Evolutionary conservation across 2,329 filamentous ascomycete species (phyloP), one percentile per base, ranked within the genome.

Genomic region (Calycina herbarum): DNA sequence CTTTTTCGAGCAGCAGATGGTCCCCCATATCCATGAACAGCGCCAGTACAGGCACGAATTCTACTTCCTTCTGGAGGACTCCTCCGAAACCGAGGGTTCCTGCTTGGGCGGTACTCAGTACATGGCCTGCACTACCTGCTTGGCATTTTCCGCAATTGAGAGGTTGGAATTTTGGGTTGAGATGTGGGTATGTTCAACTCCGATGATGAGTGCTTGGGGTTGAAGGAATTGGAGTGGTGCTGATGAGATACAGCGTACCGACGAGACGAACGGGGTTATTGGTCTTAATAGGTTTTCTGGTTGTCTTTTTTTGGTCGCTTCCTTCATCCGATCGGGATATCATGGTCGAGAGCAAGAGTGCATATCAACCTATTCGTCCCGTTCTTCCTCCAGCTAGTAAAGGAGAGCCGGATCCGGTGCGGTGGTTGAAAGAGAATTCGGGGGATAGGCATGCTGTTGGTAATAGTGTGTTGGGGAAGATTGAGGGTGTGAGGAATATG

Each of bases 361-460:
- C n/a, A 4, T 10, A 66, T 57, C 40, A 62, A 13, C 68, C 67
- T 8, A 62, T 67, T 45, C 69, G 66, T 10, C 59, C 70, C 29
- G 59, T 35, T 17, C 27, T 73, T 13, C 61, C 64, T 11, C 2
- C 51, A 27, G 57, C 67, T 5, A 27, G 60, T 3, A 65, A 66
- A 5, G 66, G 66, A 17, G 15, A 31, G 10, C 69, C 73, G 8
- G 72, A 78, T 69, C 76, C 77, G 1, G 60, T 73, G 33, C 45
- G 62, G 33, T 78, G 77, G 77, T 66, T 78, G 1, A 63, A 73
- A 54, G 69, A 76, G 57, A 77, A 78, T 35, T 76, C 73, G n/a
- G 67, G 74, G 48, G 72, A 77, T 56, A 76, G 69, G 62, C 66
- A 76, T 66, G 70, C 74, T 5, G 66, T 77, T 2, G 62, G 64